These are phyloP conservation scores for Saccharomyces hybrid DNA, from an alignment of 1,139 yeast species.

Conservation along the genomic window DNA sequence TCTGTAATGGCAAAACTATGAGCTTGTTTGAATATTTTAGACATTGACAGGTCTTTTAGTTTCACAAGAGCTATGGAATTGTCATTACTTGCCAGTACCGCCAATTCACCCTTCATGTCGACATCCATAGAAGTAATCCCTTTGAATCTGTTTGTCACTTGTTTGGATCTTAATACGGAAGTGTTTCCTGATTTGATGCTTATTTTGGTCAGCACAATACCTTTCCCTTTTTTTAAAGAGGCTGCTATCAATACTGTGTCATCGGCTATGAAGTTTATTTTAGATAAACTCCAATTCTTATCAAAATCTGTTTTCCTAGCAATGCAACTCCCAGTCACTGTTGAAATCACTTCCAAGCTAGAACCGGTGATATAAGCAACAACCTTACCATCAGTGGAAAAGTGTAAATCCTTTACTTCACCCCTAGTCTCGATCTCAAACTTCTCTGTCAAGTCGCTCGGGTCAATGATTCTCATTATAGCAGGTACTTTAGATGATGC, in stretches of 20 bases:
- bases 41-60: slow-evolving; percentile 43
- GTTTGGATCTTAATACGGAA: slow-evolving; percentile 36
- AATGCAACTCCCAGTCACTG: slow-evolving; percentile 36
- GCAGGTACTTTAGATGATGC: slow-evolving; percentile 56
- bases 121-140: slow-evolving; percentile 67
- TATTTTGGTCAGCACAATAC: slow-evolving; percentile 31
- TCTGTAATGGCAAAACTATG: slow-evolving; percentile 80
- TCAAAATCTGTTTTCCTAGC: slow-evolving; percentile 30
- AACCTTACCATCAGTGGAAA: slow-evolving; percentile 43
- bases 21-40: slow-evolving; percentile 50
- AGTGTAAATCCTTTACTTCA: slow-evolving; percentile 41
- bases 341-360: slow-evolving; percentile 44
- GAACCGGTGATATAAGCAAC: slow-evolving; percentile 50
- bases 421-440: slow-evolving; percentile 47
- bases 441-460: slow-evolving; percentile 43
- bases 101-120: slow-evolving; percentile 37
- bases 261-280: slow-evolving; percentile 50
- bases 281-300: slow-evolving; percentile 39
- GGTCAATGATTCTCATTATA: slow-evolving; percentile 48
- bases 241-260: slow-evolving; percentile 48
- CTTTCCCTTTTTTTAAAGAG: slow-evolving; percentile 40
- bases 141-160: slow-evolving; percentile 47
- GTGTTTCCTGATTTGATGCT: slow-evolving; percentile 30
- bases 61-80: slow-evolving; percentile 56
- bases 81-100: slow-evolving; percentile 73